These are phyloP conservation scores for Citrus hindsii DNA, from an alignment of 345 rosid genomes.

Conservation along the genomic window DNA sequence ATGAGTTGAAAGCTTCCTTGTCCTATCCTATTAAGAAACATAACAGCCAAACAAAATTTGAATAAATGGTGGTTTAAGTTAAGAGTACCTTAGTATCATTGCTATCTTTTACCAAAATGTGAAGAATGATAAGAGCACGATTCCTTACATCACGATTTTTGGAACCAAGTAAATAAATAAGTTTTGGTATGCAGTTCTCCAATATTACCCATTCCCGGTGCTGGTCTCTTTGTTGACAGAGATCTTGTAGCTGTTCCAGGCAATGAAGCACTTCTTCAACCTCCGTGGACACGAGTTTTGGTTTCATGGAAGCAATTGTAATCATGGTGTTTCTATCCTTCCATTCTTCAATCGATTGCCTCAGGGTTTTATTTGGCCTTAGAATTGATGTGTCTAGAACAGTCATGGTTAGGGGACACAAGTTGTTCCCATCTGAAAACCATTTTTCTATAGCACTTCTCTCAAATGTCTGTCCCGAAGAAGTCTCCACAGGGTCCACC, in stretches of 20 bases:
- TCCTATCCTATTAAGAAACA: not conserved
- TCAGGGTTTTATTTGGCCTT: constrained; percentile 65
- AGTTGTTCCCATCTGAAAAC: constrained; percentile 55
- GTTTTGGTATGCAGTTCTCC: constrained; percentile 53
- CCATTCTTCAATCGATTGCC: constrained; percentile 79
- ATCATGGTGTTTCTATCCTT: constrained; percentile 71
- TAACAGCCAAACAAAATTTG: not conserved
- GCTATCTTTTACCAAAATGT: constrained; percentile 39
- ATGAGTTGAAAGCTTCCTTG: constrained; percentile 4
- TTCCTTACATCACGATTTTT: constrained; percentile 42
- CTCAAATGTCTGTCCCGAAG: constrained; percentile 77
- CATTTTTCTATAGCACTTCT: constrained; percentile 62
- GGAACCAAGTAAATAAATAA: constrained; percentile 43
- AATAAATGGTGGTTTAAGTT: not conserved
- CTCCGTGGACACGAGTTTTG: constrained; percentile 41
- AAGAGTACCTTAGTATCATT: constrained; percentile 62
- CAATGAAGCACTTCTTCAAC: constrained; percentile 47
- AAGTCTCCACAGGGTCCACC: constrained; percentile 76
- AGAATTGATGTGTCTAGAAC: constrained; percentile 45
- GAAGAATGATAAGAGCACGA: constrained; percentile 42
- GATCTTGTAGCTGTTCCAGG: constrained; percentile 47
- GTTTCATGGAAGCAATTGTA: constrained; percentile 49
- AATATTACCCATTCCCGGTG: constrained; percentile 64
- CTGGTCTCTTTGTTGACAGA: constrained; percentile 53
- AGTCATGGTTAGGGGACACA: constrained; percentile 61